Percentiles rank a stretch among this genome's conserved stretches.
Conservation (phyloP, 257 asterid genomes). For the Capsicum chinense region DNA sequence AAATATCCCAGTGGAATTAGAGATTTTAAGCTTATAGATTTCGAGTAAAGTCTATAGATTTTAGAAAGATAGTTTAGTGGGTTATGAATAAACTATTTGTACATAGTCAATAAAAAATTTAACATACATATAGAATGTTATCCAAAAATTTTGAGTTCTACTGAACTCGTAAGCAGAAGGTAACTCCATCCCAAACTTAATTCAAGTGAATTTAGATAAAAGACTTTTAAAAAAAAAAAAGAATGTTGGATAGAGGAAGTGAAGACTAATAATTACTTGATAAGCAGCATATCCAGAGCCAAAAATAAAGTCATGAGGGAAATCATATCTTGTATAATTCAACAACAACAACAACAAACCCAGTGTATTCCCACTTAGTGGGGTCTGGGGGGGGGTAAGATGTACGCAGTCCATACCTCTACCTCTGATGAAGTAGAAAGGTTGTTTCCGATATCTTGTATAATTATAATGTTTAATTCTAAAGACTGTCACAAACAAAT, state of each 20-base stretch:
- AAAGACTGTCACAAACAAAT: not conserved
- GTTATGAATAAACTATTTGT: not conserved
- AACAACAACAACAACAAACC: too few species aligned
- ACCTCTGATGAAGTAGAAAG: too few species aligned
- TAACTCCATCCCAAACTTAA: not conserved
- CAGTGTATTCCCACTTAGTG: too few species aligned
- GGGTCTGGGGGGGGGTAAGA: too few species aligned
- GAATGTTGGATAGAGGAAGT: not conserved
- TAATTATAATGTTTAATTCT: not conserved
- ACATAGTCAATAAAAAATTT: not conserved
- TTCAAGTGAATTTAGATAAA: not conserved
- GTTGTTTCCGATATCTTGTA: conserved; percentile 26
- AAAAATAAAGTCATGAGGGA: conserved; percentile 33
- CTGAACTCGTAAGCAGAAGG: not conserved
- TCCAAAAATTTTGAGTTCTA: not conserved
- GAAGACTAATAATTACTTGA: conserved; percentile 26
- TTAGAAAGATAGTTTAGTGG: too few species aligned
- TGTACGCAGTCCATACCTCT: too few species aligned
- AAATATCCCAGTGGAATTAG: not conserved
- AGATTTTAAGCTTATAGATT: not conserved
- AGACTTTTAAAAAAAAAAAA: not conserved
- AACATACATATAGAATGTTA: too few species aligned
- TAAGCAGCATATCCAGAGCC: conserved; percentile 35
- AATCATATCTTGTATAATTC: conserved; percentile 28
- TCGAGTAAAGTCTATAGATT: too few species aligned